Conservation (phyloP, 495 filamentous ascomycete species). For the Paragyromitra xinjiangensis region DNA sequence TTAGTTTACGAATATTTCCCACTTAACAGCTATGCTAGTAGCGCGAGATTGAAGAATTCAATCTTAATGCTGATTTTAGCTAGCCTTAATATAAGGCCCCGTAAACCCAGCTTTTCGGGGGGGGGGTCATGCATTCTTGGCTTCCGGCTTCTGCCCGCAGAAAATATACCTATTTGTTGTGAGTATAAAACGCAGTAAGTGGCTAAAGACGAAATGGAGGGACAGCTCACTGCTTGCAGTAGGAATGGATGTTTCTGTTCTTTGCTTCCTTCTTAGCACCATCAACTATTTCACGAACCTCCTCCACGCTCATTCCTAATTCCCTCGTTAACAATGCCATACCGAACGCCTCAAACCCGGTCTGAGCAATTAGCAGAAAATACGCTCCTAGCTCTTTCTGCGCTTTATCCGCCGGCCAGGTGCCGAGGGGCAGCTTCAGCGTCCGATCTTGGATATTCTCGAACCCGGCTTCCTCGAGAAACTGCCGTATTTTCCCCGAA, state of each 20-base stretch:
- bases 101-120: too few relatives aligned
- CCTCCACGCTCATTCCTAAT: slow-evolving; percentile 16
- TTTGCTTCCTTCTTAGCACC: slow-evolving; percentile 16
- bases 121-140: too few relatives aligned
- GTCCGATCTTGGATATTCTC: slow-evolving; percentile 9
- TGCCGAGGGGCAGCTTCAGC: slow-evolving; percentile 38
- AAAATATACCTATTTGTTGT: slow-evolving; percentile 13
- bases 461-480: slow-evolving; percentile 33
- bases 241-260: slow-evolving; percentile 36
- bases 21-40: too few relatives aligned
- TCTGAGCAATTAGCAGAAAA: slow-evolving; percentile 11
- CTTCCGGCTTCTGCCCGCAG: slow-evolving; percentile 13
- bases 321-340: slow-evolving; percentile 37
- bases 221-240: slow-evolving; percentile 23
- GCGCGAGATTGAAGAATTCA: too few relatives aligned
- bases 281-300: slow-evolving; percentile 15
- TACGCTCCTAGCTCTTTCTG: slow-evolving; percentile 34
- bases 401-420: slow-evolving; percentile 21
- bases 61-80: too few relatives aligned
- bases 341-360: slow-evolving; percentile 41
- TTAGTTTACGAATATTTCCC: too few relatives aligned
- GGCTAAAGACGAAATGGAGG: not conserved
- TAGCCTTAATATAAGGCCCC: too few relatives aligned
- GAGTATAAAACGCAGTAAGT: not conserved
- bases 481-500: not conserved